Evolutionary conservation across 148 eudicot species (phyloP).

Genomic region (Silene conica): DNA sequence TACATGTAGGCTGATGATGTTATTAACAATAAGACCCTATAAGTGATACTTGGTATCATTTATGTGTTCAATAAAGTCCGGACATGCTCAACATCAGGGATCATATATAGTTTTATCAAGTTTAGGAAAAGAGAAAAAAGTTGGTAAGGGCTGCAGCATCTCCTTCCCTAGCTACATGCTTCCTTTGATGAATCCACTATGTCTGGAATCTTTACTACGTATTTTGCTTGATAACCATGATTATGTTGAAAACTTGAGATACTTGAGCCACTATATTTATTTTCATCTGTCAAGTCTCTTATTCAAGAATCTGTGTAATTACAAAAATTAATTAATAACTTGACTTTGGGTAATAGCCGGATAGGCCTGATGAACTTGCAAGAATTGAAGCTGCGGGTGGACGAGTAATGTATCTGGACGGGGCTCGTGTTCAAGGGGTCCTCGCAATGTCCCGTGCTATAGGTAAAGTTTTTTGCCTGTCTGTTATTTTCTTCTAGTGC

Average conservation of each 20-base stretch:
- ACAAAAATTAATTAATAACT: neutral
- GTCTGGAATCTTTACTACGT: neutral
- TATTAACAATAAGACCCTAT: neutral
- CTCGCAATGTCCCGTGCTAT: slow-evolving; percentile 47
- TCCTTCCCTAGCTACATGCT: neutral
- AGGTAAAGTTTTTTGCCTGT: slow-evolving; percentile 23
- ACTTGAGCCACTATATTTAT: neutral
- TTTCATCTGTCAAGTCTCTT: neutral
- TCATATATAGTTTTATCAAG: too few relatives aligned
- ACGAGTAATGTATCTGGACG: slow-evolving; percentile 24
- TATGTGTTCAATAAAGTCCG: neutral
- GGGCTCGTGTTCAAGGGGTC: slow-evolving; percentile 43
- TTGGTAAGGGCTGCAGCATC: neutral
- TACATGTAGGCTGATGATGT: neutral
- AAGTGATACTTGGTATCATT: too few relatives aligned
- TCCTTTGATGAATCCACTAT: neutral
- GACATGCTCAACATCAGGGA: neutral
- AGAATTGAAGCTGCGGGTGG: slow-evolving; percentile 46
- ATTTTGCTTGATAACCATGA: neutral
- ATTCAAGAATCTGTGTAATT: neutral
- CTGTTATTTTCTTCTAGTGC: neutral
- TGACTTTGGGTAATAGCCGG: slow-evolving; percentile 27
- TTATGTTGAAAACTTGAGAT: neutral
- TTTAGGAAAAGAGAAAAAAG: too few relatives aligned
- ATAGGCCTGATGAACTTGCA: slow-evolving; percentile 45